phyloP scores from a whole-genome alignment of 805 yeast species.

The Danielia oregonensis region DNA sequence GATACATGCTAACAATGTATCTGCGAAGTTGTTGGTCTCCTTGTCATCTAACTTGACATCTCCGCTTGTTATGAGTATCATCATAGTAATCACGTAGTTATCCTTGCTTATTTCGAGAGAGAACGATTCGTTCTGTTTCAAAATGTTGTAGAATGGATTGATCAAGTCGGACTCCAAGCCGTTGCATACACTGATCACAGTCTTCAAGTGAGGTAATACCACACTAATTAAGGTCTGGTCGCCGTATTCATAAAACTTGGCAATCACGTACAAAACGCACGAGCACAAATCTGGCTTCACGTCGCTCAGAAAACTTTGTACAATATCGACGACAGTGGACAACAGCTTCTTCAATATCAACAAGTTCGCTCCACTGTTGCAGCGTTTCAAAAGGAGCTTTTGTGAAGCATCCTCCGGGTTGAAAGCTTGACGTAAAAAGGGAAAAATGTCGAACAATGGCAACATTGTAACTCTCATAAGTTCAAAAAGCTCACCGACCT shows the following conservation, averaged over 20 bases:
- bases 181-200: conserved; percentile 23
- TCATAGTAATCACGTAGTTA: conserved; percentile 30
- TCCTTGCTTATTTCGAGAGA: conserved; percentile 9
- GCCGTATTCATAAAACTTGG: conserved; percentile 47
- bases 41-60: conserved; percentile 22
- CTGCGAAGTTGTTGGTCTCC: conserved; percentile 21
- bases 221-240: conserved; percentile 44
- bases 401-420: conserved; percentile 25
- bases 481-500: conserved; percentile 78
- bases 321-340: conserved; percentile 56
- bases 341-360: conserved; percentile 47
- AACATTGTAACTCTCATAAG: conserved; percentile 65
- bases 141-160: conserved; percentile 19
- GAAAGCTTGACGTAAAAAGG: conserved; percentile 51
- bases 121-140: conserved; percentile 3
- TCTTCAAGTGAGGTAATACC: conserved; percentile 42
- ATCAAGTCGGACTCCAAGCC: conserved; percentile 18
- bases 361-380: conserved; percentile 35
- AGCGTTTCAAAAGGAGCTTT: conserved; percentile 24
- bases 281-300: conserved; percentile 70
- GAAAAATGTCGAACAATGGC: conserved; percentile 56
- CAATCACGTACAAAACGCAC: conserved; percentile 61
- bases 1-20: conserved; percentile 23
- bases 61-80: conserved; percentile 35
- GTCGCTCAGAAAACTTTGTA: conserved; percentile 54